Conservation (phyloP, 192 early-diverging fungal species). For the Podila clonocystis region DNA sequence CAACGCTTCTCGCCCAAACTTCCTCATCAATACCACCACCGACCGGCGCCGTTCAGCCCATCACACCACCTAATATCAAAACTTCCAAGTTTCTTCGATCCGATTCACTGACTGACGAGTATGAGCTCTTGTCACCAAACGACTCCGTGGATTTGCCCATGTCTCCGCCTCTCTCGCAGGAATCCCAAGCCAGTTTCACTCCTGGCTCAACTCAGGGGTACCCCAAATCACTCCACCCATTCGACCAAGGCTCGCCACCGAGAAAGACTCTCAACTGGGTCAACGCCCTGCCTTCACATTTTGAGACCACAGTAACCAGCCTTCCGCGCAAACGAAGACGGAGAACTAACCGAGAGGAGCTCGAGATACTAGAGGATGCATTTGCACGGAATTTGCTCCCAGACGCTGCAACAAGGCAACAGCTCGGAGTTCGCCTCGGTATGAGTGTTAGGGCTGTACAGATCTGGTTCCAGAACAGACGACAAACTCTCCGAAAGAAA, state of each 20-base stretch:
- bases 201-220: conserved; percentile 6
- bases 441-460: conserved; percentile 81
- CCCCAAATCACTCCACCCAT: conserved; percentile 15
- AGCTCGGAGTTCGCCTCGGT: conserved; percentile 68
- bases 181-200: conserved; percentile 11
- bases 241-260: conserved; percentile 23
- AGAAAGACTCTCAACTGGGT: conserved; percentile 51
- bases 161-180: conserved; percentile 31
- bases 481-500: conserved; percentile 70
- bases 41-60: not conserved
- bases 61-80: conserved; percentile 3
- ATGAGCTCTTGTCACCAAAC: conserved; percentile 11
- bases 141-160: conserved; percentile 16
- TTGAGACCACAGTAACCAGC: conserved; percentile 21
- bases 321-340: conserved; percentile 49
- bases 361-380: conserved; percentile 73
- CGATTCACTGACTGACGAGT: conserved; percentile 20
- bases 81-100: not conserved
- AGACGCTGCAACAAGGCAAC: conserved; percentile 68
- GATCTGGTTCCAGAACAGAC: conserved; percentile 86
- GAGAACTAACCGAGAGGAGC: conserved; percentile 69
- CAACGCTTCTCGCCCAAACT: conserved; percentile 10
- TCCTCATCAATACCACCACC: conserved; percentile 6
- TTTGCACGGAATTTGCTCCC: conserved; percentile 79
- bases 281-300: conserved; percentile 43